phyloP scores from a whole-genome alignment of 139 green algal genomes.

The Mesotaenium endlicherianum region DNA sequence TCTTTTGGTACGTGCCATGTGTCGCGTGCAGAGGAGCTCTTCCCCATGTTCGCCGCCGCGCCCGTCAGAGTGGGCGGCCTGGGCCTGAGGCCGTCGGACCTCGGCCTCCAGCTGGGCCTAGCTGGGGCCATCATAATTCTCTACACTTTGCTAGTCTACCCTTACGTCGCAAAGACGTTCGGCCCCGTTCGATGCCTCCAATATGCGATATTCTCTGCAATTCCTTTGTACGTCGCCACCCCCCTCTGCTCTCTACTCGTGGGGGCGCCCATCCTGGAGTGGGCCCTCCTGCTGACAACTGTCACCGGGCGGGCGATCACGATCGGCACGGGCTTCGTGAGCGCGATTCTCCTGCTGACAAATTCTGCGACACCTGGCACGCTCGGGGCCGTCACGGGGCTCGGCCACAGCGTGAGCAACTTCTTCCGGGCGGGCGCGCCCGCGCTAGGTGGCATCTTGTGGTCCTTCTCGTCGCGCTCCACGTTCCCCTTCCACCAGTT shows the following conservation, averaged over 20 bases:
- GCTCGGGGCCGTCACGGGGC: background rate
- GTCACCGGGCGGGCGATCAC: background rate
- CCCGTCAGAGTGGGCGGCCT: background rate
- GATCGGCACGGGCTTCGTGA: background rate
- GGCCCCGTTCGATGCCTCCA: background rate
- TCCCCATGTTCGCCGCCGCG: conserved; percentile 11
- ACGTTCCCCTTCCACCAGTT: background rate
- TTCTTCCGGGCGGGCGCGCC: background rate
- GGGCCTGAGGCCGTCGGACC: background rate
- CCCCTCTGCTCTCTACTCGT: background rate
- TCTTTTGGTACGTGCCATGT: too few relatives aligned
- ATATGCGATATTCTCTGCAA: background rate
- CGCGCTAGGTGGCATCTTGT: background rate
- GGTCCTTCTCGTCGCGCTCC: background rate
- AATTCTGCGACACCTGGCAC: background rate
- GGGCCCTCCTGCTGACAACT: background rate
- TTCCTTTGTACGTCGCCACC: background rate
- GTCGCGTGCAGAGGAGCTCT: conserved; percentile 18
- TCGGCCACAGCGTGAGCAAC: background rate
- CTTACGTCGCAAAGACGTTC: background rate
- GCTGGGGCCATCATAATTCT: background rate
- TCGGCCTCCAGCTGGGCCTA: background rate
- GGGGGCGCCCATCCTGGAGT: background rate
- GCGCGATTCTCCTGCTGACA: background rate
- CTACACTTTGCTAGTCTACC: conserved; percentile 1